These are phyloP conservation scores for Graphium sp. DNA, from an alignment of 2,329 filamentous ascomycete genomes.

Conservation along the genomic window DNA sequence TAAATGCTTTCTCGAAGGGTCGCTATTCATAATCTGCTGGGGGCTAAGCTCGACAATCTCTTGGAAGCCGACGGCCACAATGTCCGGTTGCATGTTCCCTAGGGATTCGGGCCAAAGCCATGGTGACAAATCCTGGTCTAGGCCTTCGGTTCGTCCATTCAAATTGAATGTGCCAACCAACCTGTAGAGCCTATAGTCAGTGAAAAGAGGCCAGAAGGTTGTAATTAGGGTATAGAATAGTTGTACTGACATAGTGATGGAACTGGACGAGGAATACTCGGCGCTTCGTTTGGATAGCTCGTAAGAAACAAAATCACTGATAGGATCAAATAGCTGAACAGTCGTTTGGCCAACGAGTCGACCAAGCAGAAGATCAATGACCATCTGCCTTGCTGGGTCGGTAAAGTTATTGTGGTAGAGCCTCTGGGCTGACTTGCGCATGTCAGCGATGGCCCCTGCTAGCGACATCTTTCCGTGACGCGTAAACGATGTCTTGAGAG, in stretches of 20 bases:
- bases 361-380: conserved; percentile 84
- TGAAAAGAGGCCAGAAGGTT: neutral
- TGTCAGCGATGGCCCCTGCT: conserved; percentile 85
- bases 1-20: conserved; percentile 65
- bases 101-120: conserved; percentile 60
- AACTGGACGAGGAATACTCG: conserved; percentile 61
- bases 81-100: conserved; percentile 54
- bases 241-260: conserved; percentile 52
- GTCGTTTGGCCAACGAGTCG: conserved; percentile 67
- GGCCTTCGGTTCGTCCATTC: conserved; percentile 69
- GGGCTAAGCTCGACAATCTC: conserved; percentile 97
- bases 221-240: neutral
- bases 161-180: conserved; percentile 83
- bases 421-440: conserved; percentile 81
- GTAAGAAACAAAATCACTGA: conserved; percentile 73
- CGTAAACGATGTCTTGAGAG: conserved; percentile 89
- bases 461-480: conserved; percentile 90
- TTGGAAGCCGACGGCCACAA: conserved; percentile 85
- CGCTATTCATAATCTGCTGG: conserved; percentile 98
- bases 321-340: conserved; percentile 80
- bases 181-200: conserved; percentile 13
- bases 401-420: conserved; percentile 97
- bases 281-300: conserved; percentile 52
- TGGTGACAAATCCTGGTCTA: conserved; percentile 61
- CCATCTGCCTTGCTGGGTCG: conserved; percentile 83